These are phyloP conservation scores for Myxozyma neglecta DNA, from an alignment of 805 yeast genomes.

Conservation along the genomic window DNA sequence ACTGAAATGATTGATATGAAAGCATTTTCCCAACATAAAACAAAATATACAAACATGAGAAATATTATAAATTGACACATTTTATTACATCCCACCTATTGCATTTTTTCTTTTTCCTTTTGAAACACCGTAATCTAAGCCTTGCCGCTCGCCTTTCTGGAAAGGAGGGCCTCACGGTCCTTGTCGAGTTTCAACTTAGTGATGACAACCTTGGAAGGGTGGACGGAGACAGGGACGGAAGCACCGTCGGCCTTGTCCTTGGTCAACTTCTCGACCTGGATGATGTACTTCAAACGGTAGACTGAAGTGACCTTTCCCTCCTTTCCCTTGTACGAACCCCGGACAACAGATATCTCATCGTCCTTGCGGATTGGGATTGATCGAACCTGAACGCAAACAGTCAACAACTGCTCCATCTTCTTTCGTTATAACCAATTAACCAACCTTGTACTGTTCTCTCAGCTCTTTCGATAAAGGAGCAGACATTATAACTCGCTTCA, in stretches of 20 bases:
- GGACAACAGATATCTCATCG: slow-evolving; percentile 91
- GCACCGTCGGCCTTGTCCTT: slow-evolving; percentile 98
- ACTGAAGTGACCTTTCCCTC: slow-evolving; percentile 98
- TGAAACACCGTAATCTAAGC: slow-evolving; percentile 6
- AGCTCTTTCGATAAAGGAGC: slow-evolving; percentile 99
- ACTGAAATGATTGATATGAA: slow-evolving; percentile 1
- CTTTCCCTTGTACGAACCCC: slow-evolving; percentile 99
- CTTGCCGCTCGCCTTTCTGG: slow-evolving; percentile 28
- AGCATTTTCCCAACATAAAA: slow-evolving; percentile 7
- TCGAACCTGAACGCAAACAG: slow-evolving; percentile 50
- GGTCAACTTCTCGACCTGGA: slow-evolving; percentile 95
- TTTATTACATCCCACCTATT: slow-evolving; percentile 16
- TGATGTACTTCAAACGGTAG: slow-evolving; percentile 96
- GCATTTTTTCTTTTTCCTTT: slow-evolving; percentile 6
- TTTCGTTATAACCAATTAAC: not conserved
- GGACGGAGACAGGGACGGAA: slow-evolving; percentile 93
- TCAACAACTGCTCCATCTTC: not conserved
- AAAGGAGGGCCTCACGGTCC: slow-evolving; percentile 97
- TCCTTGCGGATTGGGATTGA: slow-evolving; percentile 97
- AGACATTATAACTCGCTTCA: slow-evolving; percentile 90
- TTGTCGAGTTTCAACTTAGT: slow-evolving; percentile 97
- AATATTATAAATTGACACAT: slow-evolving; percentile 6
- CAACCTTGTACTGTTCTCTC: slow-evolving; percentile 85
- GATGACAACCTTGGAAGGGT: slow-evolving; percentile 98
- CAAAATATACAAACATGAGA: slow-evolving; percentile 9